phyloP scores from a whole-genome alignment of 2,329 filamentous ascomycete species.

The Trichoderma sp. region DNA sequence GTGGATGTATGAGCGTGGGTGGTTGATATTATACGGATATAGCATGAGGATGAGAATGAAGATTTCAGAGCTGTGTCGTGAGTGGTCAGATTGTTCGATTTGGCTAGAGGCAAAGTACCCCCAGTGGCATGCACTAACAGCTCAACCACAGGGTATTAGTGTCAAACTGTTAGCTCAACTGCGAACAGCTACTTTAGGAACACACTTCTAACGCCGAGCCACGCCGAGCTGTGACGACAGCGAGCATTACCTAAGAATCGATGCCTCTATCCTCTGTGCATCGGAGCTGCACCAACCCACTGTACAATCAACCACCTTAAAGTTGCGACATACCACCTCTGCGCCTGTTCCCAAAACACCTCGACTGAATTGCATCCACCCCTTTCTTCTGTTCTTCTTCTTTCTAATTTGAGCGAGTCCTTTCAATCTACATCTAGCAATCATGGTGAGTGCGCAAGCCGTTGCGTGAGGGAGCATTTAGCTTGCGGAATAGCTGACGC shows the following conservation, averaged over 20 bases:
- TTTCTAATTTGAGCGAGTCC: background rate
- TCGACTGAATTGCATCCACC: background rate
- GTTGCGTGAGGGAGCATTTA: background rate
- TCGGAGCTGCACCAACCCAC: background rate
- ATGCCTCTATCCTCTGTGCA: background rate
- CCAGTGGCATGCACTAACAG: background rate
- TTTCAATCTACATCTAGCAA: background rate
- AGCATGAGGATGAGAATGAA: background rate
- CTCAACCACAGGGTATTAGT: accelerated
- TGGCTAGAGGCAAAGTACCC: background rate
- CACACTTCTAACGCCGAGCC: constrained; percentile 1
- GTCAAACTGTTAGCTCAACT: background rate
- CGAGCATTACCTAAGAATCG: constrained; percentile 17
- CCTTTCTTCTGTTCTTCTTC: background rate
- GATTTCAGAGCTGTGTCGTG: background rate
- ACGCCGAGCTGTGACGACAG: constrained; percentile 22
- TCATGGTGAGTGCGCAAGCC: constrained; percentile 3
- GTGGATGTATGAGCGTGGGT: background rate
- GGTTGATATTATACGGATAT: background rate
- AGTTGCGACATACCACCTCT: background rate
- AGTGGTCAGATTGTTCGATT: background rate
- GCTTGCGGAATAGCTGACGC: background rate
- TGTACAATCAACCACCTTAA: background rate
- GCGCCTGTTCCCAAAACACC: background rate
- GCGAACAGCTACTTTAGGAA: background rate